These are phyloP conservation scores for Endothia cerciana DNA, from an alignment of 2,329 filamentous ascomycete species.

Conservation along the genomic window DNA sequence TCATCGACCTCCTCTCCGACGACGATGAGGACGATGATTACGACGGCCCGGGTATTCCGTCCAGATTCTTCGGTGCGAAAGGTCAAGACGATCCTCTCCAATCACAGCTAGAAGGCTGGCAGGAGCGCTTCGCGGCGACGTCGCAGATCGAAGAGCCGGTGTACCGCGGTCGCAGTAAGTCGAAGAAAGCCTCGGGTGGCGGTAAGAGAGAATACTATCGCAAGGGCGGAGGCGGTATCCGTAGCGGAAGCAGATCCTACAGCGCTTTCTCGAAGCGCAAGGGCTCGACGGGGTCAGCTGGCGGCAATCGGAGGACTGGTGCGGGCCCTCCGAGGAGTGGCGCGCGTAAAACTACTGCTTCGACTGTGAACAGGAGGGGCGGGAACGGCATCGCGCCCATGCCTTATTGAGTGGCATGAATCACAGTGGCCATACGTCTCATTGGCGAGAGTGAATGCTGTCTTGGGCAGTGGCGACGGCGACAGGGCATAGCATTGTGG, in stretches of 20 bases:
- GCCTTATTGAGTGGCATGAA: constrained; percentile 19
- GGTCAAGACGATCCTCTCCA: constrained; percentile 21
- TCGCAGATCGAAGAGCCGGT: constrained; percentile 32
- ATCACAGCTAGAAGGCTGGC: constrained; percentile 36
- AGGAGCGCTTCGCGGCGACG: constrained; percentile 34
- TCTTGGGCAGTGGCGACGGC: neutral
- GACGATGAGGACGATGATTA: constrained; percentile 41
- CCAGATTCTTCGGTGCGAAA: constrained; percentile 50
- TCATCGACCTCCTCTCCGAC: constrained; percentile 61
- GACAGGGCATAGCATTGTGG: neutral
- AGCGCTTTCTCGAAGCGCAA: constrained; percentile 33
- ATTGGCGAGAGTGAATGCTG: neutral
- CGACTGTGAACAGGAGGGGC: constrained; percentile 12
- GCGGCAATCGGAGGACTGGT: constrained; percentile 14
- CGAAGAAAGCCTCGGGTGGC: constrained; percentile 25
- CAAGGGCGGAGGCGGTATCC: constrained; percentile 29
- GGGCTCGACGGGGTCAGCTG: constrained; percentile 11
- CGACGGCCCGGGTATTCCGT: constrained; percentile 42
- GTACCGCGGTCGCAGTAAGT: constrained; percentile 31
- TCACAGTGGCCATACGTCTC: no score
- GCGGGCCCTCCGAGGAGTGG: constrained; percentile 19
- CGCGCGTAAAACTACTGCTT: constrained; percentile 13
- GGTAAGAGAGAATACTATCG: constrained; percentile 27
- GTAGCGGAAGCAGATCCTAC: constrained; percentile 25
- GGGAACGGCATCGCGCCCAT: constrained; percentile 23